A percentile compares a stretch with the other conserved stretches of the same genome.
Evolutionary conservation across 257 asterid genomes (phyloP).

Genomic region (Nyctanthes arbortristis): DNA sequence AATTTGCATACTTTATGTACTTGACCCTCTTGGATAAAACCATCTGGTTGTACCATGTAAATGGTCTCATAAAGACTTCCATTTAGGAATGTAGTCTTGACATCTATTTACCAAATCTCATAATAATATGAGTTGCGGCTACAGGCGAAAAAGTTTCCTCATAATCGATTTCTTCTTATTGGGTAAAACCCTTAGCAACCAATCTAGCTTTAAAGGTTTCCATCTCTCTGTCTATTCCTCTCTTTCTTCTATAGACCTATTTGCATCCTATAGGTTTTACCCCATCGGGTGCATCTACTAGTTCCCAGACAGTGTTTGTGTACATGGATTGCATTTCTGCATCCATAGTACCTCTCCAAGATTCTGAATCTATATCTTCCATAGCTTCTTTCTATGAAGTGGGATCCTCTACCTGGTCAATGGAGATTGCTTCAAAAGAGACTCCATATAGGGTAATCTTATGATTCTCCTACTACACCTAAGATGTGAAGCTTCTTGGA

Average conservation of each 20-base stretch:
- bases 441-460: background rate
- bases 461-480: background rate
- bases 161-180: background rate
- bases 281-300: background rate
- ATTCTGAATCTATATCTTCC: background rate
- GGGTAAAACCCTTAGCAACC: background rate
- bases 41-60: no score
- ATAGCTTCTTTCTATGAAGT: background rate
- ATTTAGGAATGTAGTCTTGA: background rate
- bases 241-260: background rate
- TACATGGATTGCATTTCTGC: background rate
- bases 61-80: no score
- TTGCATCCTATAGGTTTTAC: background rate
- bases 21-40: no score
- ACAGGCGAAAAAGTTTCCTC: background rate
- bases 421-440: background rate
- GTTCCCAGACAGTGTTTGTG: background rate
- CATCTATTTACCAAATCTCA: no score
- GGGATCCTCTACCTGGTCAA: background rate
- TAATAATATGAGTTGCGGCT: background rate
- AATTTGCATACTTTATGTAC: background rate
- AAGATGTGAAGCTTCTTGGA: background rate
- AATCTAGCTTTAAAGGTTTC: constrained; percentile 4
- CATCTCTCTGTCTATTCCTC: background rate
- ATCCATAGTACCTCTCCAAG: background rate